Base-by-base conservation (phyloP, 805 yeast species). In the Saturnispora zaruensis region DNA sequence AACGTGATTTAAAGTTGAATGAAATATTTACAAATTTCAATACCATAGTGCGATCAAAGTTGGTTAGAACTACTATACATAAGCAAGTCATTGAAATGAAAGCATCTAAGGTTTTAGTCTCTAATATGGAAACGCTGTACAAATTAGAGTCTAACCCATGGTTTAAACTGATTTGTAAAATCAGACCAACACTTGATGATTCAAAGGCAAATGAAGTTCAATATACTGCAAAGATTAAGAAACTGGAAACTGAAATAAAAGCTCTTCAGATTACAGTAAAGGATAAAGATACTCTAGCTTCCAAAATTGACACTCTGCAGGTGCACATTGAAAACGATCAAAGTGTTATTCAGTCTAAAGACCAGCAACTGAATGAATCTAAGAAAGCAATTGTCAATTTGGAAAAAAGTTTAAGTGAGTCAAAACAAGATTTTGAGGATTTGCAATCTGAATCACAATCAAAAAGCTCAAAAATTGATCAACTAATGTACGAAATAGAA, bases 101-200 rank as follows among this genome's bases (percentile, higher is more conserved):
- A 53, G 87, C 96, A 0, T 78, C 93, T 1, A 80, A 80, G 51
- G 70, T 84, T 1, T 66, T 93, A 38, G 79, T 83, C 47, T 71
- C 72, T 48, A 83, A 86, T 40, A 75, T 93, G 57, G 64, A 68
- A 32, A 65, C 72, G 0, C 79, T 82, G 51, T 72, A 75, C 51
- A 66, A 69, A 11, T 61, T 81, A 11, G 66, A 70, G 43, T 62
- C 71, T 9, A 81, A 81, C 60, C 84, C 85, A 18, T 93, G 99
- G 99, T 85, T 86, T 66, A 77, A 75, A 46, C 69, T 93, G 42
- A 80, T 81, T 52, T 70, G 79, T 20, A 77, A 78, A 48, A 69
- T 91, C 57, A 87, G 84, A 57, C 98, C 98, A 1, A 63, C 89
- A 40, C 50, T 65, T 9, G 66, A 89, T 13, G 79, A 61, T 41